A percentile compares a stretch with the other conserved stretches of the same genome.
phyloP scores from a whole-genome alignment of 1,284 basidiomycete species.

The Naganishia sp. region DNA sequence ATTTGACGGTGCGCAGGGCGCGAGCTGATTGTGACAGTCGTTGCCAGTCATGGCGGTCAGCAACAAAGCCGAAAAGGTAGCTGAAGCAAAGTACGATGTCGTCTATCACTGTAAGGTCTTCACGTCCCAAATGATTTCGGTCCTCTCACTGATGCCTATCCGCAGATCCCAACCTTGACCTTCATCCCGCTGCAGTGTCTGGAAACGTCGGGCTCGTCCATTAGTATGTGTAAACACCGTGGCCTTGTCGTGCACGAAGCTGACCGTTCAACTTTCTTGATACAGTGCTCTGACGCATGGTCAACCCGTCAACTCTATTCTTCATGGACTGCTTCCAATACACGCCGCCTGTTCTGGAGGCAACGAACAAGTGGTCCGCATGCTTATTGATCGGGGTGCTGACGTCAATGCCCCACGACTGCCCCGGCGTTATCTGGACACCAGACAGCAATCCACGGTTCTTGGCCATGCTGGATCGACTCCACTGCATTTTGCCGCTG shows the following conservation, averaged over 20 bases:
- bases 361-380: conserved; percentile 75
- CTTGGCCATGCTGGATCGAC: conserved; percentile 67
- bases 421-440: conserved; percentile 74
- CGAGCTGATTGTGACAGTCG: no score
- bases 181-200: conserved; percentile 83
- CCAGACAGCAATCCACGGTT: conserved; percentile 33
- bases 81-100: conserved; percentile 67
- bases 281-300: conserved; percentile 74
- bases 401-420: conserved; percentile 80
- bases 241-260: neutral
- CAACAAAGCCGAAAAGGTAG: conserved; percentile 25
- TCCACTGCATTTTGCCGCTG: conserved; percentile 90
- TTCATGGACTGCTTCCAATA: conserved; percentile 86
- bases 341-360: conserved; percentile 89
- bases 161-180: conserved; percentile 78
- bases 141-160: neutral
- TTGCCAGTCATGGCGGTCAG: conserved; percentile 6
- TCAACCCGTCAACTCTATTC: conserved; percentile 87
- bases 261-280: neutral
- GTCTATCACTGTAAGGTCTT: conserved; percentile 69
- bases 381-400: conserved; percentile 84
- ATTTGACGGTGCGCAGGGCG: no score
- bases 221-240: conserved; percentile 36
- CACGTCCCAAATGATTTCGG: neutral
- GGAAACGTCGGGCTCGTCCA: conserved; percentile 70